Conservation (phyloP, 163 green algal species). For the Scenedesmus sp. region DNA sequence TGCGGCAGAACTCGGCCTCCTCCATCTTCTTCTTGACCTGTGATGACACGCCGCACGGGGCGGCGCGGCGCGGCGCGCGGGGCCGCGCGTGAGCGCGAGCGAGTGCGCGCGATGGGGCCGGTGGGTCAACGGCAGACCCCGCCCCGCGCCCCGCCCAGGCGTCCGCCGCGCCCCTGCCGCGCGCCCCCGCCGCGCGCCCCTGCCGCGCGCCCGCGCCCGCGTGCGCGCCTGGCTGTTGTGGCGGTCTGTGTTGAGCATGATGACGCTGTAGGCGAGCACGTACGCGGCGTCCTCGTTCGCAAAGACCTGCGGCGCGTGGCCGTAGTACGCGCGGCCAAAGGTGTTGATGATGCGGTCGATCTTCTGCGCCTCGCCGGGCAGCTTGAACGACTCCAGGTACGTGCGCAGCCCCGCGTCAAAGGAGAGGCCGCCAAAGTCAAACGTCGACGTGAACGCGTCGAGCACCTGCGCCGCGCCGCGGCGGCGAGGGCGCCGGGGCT, state of each 20-base stretch:
- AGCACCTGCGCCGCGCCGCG: constrained; percentile 49
- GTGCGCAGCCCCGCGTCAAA: constrained; percentile 92
- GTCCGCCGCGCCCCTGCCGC: neutral
- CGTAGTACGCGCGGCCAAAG: constrained; percentile 77
- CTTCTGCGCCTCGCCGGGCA: constrained; percentile 97
- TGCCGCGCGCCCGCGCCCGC: too few relatives aligned
- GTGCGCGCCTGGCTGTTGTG: constrained; percentile 90
- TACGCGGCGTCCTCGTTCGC: constrained; percentile 90
- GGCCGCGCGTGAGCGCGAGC: too few relatives aligned
- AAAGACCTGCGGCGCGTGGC: constrained; percentile 75
- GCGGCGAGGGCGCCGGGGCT: too few relatives aligned
- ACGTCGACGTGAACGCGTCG: constrained; percentile 66
- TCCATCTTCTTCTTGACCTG: constrained; percentile 96
- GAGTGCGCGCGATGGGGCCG: neutral
- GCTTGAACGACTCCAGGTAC: constrained; percentile 92
- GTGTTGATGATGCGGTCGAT: constrained; percentile 96
- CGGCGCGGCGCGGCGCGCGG: neutral
- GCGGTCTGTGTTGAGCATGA: constrained; percentile 99
- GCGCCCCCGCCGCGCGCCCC: too few relatives aligned
- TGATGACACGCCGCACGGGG: neutral
- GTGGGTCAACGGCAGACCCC: neutral
- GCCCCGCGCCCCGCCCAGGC: neutral
- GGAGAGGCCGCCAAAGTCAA: constrained; percentile 64
- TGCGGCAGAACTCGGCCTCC: constrained; percentile 82
- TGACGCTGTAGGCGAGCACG: constrained; percentile 95